Base-by-base conservation (phyloP, 2,329 filamentous ascomycete species). In the Nothopassalora personata region DNA sequence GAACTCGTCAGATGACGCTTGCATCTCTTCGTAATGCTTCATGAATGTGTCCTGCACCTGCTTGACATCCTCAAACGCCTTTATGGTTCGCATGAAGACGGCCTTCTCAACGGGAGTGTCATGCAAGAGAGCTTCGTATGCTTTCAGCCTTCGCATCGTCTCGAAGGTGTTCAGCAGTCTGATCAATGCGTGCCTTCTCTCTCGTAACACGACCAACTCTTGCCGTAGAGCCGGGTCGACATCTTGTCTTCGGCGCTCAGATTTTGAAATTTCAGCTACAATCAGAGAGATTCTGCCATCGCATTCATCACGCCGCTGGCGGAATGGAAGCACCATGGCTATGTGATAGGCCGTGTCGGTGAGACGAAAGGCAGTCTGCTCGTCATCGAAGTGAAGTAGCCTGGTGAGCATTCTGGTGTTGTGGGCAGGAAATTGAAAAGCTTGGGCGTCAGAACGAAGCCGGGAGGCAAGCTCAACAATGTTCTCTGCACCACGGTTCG, bases 371-470 rank as follows among this genome's bases (percentile, higher is more conserved):
- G 48, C 36, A 4, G 45, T 54, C 23, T 45, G 51, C 36, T 30
- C 61, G 13, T 57, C 56, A 5, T 53, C 45, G 43, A 62, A 60
- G 39, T 59, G 62, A 9, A 61, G 56, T n/a, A 59, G 31, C 46
- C 60, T 56, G 27, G 62, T 63, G 19, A 66, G 56, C 43, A 23
- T 54, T 28, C 64, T 53, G 23, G 60, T 58, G 10, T 56, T 30
- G 50, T 66, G 64, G 0, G 59, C 46, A 10, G 52, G 39, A 7
- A 18, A 13, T 19, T 48, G 52, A 43, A 61, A 27, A 4, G 19
- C 30, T 8, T 52, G 39, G 10, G 39, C n/a, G 10, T 58, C 36
- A 13, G 54, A 34, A 9, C 48, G 30, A 23, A 63, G 27, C 18
- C 55, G 39, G 5, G 28, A 39, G 11, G 18, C n/a, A 10, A 58